Conservation (phyloP, 2,329 filamentous ascomycete genomes). For the Lasiodiplodia hormozganensis region DNA sequence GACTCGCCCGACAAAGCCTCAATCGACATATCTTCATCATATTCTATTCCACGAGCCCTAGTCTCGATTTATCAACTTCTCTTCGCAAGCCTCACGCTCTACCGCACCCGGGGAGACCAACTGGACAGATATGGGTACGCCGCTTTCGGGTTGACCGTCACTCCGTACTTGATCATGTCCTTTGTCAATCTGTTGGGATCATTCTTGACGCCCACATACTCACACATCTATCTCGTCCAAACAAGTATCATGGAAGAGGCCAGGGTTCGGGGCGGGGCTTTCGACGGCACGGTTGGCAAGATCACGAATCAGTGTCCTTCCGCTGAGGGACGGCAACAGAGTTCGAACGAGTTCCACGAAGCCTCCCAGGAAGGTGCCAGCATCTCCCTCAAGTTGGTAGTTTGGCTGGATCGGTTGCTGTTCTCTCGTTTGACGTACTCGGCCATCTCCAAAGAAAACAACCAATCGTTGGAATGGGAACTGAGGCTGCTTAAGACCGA, state of each 20-base stretch:
- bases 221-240: slow-evolving; percentile 39
- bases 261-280: background rate
- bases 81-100: slow-evolving; percentile 39
- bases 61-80: slow-evolving; percentile 40
- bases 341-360: too few species aligned
- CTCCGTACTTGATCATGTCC: slow-evolving; percentile 47
- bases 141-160: slow-evolving; percentile 45
- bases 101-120: slow-evolving; percentile 40
- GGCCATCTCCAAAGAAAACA: background rate
- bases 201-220: slow-evolving; percentile 39
- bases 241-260: background rate
- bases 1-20: background rate
- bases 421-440: background rate
- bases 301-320: background rate
- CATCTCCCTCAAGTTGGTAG: too few species aligned
- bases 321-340: background rate
- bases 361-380: too few species aligned
- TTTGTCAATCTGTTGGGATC: slow-evolving; percentile 44
- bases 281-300: background rate
- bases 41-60: slow-evolving; percentile 37
- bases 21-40: slow-evolving; percentile 32
- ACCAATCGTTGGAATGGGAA: too few species aligned
- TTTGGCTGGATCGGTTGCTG: too few species aligned
- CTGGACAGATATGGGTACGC: slow-evolving; percentile 44
- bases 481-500: too few species aligned